phyloP scores from a whole-genome alignment of 768 basidiomycete genomes.

The Chiua virens region DNA sequence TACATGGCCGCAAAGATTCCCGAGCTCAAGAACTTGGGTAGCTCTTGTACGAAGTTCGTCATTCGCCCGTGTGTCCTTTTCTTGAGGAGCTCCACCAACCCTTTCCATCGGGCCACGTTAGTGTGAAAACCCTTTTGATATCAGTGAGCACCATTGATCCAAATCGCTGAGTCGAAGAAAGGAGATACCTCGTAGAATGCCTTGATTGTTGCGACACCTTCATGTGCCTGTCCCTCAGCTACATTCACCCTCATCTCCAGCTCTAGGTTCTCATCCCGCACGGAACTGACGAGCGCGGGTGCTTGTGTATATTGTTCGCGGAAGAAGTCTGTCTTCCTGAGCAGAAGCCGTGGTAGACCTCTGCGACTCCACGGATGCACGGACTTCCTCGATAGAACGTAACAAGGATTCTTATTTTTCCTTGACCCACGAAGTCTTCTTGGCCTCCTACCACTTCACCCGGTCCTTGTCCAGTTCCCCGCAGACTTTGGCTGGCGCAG shows the following conservation, averaged over 20 bases:
- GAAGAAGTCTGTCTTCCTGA: conserved; percentile 54
- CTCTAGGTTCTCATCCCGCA: conserved; percentile 50
- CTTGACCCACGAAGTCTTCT: conserved; percentile 10
- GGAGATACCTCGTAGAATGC: conserved; percentile 42
- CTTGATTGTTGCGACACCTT: conserved; percentile 55
- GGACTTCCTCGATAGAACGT: conserved; percentile 20
- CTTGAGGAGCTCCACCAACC: conserved; percentile 49
- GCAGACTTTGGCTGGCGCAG: conserved; percentile 1
- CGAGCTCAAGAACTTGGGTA: conserved; percentile 55
- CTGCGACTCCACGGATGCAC: conserved; percentile 22
- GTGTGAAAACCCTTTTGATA: conserved; percentile 40
- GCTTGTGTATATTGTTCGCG: conserved; percentile 54
- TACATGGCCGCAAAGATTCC: conserved; percentile 35
- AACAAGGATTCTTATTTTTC: conserved; percentile 24
- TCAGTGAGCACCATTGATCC: conserved; percentile 1
- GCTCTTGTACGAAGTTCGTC: conserved; percentile 60
- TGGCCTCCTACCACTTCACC: conserved; percentile 16
- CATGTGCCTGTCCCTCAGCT: conserved; percentile 53
- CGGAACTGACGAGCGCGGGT: conserved; percentile 45
- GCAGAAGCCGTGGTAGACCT: conserved; percentile 34
- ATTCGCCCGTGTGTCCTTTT: conserved; percentile 59
- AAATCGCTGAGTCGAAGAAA: neutral
- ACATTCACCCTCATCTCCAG: conserved; percentile 47
- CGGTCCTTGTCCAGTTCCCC: conserved; percentile 13
- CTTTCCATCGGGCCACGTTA: conserved; percentile 48